These are phyloP conservation scores for Aureobasidium subglaciale DNA, from an alignment of 2,329 filamentous ascomycete genomes.

Conservation along the genomic window DNA sequence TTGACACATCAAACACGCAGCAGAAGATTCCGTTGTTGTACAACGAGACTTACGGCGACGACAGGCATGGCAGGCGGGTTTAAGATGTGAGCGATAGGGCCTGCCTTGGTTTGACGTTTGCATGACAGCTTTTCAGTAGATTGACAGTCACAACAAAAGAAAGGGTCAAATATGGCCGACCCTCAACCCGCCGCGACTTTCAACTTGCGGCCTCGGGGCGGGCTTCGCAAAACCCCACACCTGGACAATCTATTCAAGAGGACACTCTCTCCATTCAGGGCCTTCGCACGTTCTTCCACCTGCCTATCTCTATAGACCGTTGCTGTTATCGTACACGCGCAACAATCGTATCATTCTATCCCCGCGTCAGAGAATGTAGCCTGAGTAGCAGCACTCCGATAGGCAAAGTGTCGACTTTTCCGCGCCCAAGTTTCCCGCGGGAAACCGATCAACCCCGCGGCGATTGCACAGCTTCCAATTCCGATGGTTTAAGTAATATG, in stretches of 20 bases:
- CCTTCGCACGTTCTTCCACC: too few species aligned
- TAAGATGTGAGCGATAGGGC: constrained; percentile 37
- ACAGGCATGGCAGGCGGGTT: constrained; percentile 35
- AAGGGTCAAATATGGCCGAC: too few species aligned
- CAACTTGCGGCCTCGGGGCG: too few species aligned
- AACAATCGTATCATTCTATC: too few species aligned
- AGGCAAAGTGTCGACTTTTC: not conserved
- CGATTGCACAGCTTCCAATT: not conserved
- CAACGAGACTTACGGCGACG: constrained; percentile 36
- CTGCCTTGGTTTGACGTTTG: constrained; percentile 17
- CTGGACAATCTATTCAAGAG: too few species aligned
- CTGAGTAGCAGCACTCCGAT: not conserved
- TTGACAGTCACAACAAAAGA: too few species aligned
- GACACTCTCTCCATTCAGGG: too few species aligned
- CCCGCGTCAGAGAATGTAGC: too few species aligned
- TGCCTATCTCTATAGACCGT: too few species aligned
- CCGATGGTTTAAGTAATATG: not conserved
- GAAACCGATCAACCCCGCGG: not conserved
- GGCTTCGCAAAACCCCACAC: too few species aligned
- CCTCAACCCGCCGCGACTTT: too few species aligned
- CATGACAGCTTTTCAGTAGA: not conserved
- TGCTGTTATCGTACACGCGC: too few species aligned
- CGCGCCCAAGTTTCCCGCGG: not conserved
- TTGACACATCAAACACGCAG: constrained; percentile 30
- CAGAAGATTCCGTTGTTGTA: constrained; percentile 27